Conservation (phyloP, 2,329 filamentous ascomycete species). For the Xylaria sp. region DNA sequence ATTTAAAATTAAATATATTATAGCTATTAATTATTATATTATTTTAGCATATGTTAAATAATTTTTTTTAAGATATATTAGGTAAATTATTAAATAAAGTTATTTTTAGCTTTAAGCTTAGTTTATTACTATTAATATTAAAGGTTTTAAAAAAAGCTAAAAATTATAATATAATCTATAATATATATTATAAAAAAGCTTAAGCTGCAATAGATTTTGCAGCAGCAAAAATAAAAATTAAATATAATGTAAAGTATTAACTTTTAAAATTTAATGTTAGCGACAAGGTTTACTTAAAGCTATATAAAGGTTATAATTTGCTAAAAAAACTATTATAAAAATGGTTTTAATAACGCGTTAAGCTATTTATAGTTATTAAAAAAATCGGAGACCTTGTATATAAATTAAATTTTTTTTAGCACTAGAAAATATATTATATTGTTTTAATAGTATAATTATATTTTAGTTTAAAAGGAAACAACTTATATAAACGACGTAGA, state of each 20-base stretch:
- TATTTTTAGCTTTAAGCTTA: not conserved
- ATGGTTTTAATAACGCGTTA: not conserved
- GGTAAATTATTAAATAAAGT: not conserved
- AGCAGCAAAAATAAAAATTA: not conserved
- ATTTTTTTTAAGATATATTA: not conserved
- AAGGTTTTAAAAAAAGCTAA: not conserved
- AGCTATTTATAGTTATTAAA: not conserved
- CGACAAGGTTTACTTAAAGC: not conserved
- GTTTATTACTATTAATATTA: not conserved
- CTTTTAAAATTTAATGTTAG: not conserved
- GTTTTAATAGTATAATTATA: not conserved
- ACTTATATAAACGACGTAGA: not conserved
- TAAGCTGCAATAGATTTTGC: not conserved
- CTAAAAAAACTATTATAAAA: not conserved
- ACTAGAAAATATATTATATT: not conserved
- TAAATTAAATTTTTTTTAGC: conserved; percentile 4
- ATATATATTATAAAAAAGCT: not conserved
- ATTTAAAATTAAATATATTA: not conserved
- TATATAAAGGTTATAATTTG: conserved; percentile 8
- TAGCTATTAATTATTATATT: not conserved
- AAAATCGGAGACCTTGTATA: not conserved
- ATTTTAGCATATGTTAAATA: not conserved
- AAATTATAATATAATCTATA: not conserved
- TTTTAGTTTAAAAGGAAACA: not conserved
- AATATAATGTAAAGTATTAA: not conserved